Base-by-base conservation (phyloP, 305 asterid species). In the Plantago coronopus region DNA sequence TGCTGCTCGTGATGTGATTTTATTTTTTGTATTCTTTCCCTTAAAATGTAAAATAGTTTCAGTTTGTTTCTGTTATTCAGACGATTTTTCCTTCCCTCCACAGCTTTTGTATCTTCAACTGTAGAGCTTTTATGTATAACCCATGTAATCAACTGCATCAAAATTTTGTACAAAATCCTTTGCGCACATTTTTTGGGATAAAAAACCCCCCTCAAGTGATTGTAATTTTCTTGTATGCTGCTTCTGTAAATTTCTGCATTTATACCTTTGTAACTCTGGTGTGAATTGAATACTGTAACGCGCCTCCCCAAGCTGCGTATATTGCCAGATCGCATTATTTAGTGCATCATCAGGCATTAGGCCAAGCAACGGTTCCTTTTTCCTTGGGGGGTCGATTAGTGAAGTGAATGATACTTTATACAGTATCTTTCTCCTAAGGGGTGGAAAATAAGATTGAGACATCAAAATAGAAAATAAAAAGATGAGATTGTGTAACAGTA, bases 41-140 rank as follows among this genome's bases (percentile, higher is more conserved):
- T 31, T 54, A 47, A 27, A 61, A 10, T 87, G 88, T 84, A 73
- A 80, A 61, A 65, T 84, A 77, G 76, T 72, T 69, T 61, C 54
- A 69, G 80, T 59, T 55, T 42, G 53, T 48, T 57, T 67, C 20
- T 67, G 80, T 61, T 60, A 38, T 65, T 62, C 58, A 17, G 63
- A 72, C 62, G 17, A 29, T 58, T 38, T 61, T 44, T 48, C 65
- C 51, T 43, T 59, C 62, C 29, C 48, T 17, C 63, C 48, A 4
- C 42, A 23, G 17, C 20, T 37, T 58, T 57, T 76, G 62, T 67
- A 61, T 70, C 71, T 55, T 69, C 69, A 69, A 63, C 43, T 76
- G 89, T 82, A 79, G 87, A 73, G 83, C 54, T 70, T 70, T 64
- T 48, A 48, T 29, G 40, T 34, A 34, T 34, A 34, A 34, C 11